Base-by-base conservation (phyloP, 2,329 filamentous ascomycete species). In the Phoma sp. region DNA sequence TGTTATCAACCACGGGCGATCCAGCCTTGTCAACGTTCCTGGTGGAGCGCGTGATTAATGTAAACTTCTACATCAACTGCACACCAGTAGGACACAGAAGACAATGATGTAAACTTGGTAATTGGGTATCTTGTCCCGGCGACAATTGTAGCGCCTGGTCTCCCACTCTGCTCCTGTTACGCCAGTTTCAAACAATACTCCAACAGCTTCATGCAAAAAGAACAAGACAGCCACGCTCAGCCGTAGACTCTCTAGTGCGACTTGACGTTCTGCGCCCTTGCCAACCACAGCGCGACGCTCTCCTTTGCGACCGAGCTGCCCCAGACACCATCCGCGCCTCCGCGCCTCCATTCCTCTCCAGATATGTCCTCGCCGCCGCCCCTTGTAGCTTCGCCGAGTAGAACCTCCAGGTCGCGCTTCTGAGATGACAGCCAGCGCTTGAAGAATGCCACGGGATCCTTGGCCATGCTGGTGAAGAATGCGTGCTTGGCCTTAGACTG, bases 361-460 rank as follows among this genome's bases (percentile, higher is more conserved):
- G 79, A 80, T 3, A 79, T 82, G 49, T 79, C 78, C 52, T 81
- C 80, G 29, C 77, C 78, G 13, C 75, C 77, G 33, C 81, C 80
- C 50, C 87, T 83, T 46, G 86, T 84, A 1, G 88, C 87, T 76
- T 97, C 93, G 54, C 92, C 94, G 59, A 95, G 83, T 43, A 97
- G 88, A 6, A 95, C 87, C 70, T 96, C 92, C 32, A 97, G 81
- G 73, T 98, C 94, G 43, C 93, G 84, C 77, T 92, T 92, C 79
- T 99, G 95, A 15, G 89, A 94, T 68, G 88, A 92, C 47, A 96
- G 82, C 95, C 95, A 99, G 69, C 90, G 87, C 61, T 85, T 87
- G 57, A 97, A 83, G 68, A 98, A 98, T 12, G 84, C 86, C 15
- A 90, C 88, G 0, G 95, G 95, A 65, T 97, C 92, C 61, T 89